A percentile compares a stretch with the other conserved stretches of the same genome.
Conservation (phyloP, 1,139 yeast species). For the Candida sp. region DNA sequence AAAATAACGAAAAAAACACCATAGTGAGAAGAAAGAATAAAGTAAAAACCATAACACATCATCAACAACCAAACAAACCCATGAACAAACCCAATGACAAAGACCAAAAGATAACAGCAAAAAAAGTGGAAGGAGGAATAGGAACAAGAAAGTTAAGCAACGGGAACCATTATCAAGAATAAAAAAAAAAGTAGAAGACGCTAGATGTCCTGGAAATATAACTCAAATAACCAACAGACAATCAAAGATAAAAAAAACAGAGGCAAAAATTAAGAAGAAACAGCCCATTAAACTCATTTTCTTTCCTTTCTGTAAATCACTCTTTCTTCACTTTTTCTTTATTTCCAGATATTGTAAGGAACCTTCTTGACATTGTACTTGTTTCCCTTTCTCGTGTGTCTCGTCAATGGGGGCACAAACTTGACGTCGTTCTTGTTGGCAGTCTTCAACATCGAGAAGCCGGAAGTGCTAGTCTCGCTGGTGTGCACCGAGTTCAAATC, state of each 20-base stretch:
- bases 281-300: constrained; percentile 2
- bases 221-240: neutral
- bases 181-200: no score
- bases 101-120: neutral
- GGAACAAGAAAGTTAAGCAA: neutral
- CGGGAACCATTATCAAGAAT: neutral
- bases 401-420: constrained; percentile 22
- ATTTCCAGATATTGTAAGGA: constrained; percentile 32
- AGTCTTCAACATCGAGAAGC: constrained; percentile 37
- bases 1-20: neutral
- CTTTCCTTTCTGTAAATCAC: neutral
- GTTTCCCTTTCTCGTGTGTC: constrained; percentile 22
- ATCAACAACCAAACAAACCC: neutral
- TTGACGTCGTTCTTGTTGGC: constrained; percentile 17
- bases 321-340: constrained; percentile 5
- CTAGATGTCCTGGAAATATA: neutral
- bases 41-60: neutral
- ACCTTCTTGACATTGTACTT: constrained; percentile 35
- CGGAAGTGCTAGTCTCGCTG: constrained; percentile 31
- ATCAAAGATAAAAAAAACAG: neutral
- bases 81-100: neutral
- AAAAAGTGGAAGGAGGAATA: neutral
- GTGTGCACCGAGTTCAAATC: constrained; percentile 35
- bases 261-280: neutral
- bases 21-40: neutral